Evolutionary conservation across 805 yeast species (phyloP).

Genomic region (Starmerella vitae): DNA sequence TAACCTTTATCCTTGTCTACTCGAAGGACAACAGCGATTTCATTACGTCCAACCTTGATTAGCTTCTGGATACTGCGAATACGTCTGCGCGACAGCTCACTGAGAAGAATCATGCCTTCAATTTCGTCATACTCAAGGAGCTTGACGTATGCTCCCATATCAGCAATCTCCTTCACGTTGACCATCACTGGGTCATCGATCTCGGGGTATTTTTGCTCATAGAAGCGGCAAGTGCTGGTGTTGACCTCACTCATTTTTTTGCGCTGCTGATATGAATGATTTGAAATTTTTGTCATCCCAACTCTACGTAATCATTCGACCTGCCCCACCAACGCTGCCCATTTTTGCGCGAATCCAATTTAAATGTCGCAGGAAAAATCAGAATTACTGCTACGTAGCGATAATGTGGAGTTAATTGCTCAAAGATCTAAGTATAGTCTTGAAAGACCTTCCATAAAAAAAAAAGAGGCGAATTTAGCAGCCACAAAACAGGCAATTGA

Average conservation of each 20-base stretch:
- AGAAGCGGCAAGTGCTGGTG: conserved; percentile 79
- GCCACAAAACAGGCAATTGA: not conserved
- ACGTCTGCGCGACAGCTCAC: conserved; percentile 96
- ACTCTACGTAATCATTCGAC: not conserved
- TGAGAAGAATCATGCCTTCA: conserved; percentile 94
- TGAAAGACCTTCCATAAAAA: not conserved
- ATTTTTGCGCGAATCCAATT: not conserved
- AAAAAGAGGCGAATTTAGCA: not conserved
- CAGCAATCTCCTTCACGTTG: conserved; percentile 80
- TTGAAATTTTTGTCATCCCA: conserved; percentile 3
- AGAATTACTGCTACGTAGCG: not conserved
- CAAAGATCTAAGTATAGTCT: not conserved
- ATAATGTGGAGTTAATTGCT: not conserved
- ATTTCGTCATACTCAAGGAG: conserved; percentile 92
- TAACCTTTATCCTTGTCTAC: conserved; percentile 98
- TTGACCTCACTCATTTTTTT: conserved; percentile 23
- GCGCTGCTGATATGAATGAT: not conserved
- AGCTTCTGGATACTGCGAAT: conserved; percentile 94
- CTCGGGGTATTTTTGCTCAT: conserved; percentile 96
- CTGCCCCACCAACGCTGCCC: not conserved
- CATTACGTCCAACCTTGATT: conserved; percentile 96
- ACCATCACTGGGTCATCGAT: conserved; percentile 99
- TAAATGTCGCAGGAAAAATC: not conserved
- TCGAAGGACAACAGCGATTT: conserved; percentile 93
- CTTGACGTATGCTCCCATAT: conserved; percentile 96